Conservation (phyloP, 1,139 yeast species). For the Scheffersomyces titani region DNA sequence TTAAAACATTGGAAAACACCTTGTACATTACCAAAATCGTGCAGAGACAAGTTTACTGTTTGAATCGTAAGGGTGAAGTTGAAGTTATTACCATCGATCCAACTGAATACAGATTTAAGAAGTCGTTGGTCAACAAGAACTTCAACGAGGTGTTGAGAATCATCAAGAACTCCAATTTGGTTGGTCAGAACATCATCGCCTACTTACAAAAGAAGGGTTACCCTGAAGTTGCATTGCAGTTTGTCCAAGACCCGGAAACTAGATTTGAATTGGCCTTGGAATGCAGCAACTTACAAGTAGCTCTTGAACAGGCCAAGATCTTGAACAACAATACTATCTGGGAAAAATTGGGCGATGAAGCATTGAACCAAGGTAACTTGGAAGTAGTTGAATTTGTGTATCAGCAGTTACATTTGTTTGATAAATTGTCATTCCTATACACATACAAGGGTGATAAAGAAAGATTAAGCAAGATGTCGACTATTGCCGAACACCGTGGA, state of each 20-base stretch:
- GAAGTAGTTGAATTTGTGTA: constrained; percentile 84
- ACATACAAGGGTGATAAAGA: constrained; percentile 77
- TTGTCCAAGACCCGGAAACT: constrained; percentile 95
- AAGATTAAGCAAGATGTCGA: constrained; percentile 80
- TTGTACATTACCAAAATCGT: constrained; percentile 74
- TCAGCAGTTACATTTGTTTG: constrained; percentile 85
- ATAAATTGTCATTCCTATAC: constrained; percentile 86
- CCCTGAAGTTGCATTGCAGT: constrained; percentile 92
- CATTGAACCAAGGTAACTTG: constrained; percentile 85
- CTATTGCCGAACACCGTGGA: constrained; percentile 86
- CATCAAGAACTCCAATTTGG: constrained; percentile 85
- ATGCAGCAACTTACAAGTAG: constrained; percentile 85
- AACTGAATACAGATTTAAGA: constrained; percentile 94
- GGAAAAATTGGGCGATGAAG: constrained; percentile 84
- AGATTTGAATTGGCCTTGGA: constrained; percentile 94
- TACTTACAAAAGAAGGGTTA: constrained; percentile 94
- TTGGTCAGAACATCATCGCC: constrained; percentile 95
- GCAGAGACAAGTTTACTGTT: constrained; percentile 73
- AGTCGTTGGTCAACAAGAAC: constrained; percentile 85
- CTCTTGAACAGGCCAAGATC: constrained; percentile 84
- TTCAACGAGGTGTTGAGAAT: constrained; percentile 90
- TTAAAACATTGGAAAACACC: constrained; percentile 91
- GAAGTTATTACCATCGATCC: constrained; percentile 84
- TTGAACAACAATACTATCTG: constrained; percentile 71
- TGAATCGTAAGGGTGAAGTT: constrained; percentile 84